phyloP scores from a whole-genome alignment of 805 yeast genomes.

The Metschnikowia similis region DNA sequence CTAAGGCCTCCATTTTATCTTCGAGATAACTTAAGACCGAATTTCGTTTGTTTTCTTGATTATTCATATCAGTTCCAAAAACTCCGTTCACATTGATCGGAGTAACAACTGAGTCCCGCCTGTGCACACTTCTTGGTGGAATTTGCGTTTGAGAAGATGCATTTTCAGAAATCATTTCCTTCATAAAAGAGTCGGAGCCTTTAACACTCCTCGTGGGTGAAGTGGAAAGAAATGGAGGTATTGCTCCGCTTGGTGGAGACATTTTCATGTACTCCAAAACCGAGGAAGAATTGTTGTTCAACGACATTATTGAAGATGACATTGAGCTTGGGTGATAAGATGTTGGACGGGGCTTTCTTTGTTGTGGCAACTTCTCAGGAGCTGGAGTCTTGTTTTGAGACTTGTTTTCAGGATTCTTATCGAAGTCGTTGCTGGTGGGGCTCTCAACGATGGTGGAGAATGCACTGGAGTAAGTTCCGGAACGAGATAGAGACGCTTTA shows the following conservation, averaged over 20 bases:
- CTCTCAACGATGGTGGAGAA: constrained; percentile 47
- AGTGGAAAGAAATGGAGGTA: constrained; percentile 34
- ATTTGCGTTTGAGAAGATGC: constrained; percentile 11
- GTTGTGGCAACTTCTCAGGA: constrained; percentile 38
- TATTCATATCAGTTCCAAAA: constrained; percentile 22
- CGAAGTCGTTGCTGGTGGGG: constrained; percentile 22
- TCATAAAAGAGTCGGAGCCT: constrained; percentile 24
- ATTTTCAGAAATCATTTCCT: constrained; percentile 14
- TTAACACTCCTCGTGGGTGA: constrained; percentile 35
- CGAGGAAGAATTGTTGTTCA: constrained; percentile 14
- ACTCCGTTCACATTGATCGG: constrained; percentile 44
- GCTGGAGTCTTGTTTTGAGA: constrained; percentile 7
- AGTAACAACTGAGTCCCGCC: constrained; percentile 36
- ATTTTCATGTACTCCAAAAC: constrained; percentile 32
- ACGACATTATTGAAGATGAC: constrained; percentile 24
- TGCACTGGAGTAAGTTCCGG: constrained; percentile 31
- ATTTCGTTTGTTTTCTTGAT: constrained; percentile 33
- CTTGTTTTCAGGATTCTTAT: constrained; percentile 5
- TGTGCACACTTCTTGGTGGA: constrained; percentile 9
- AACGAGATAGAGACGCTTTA: constrained; percentile 5
- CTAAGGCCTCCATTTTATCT: constrained; percentile 41
- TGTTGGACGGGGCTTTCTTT: constrained; percentile 73
- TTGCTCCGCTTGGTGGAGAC: constrained; percentile 27
- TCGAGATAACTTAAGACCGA: constrained; percentile 41
- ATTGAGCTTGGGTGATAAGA: constrained; percentile 71